Evolutionary conservation across 129 eudicot genomes (phyloP), one percentile per base, ranked within the genome.

Genomic region (Flaveria robusta): DNA sequence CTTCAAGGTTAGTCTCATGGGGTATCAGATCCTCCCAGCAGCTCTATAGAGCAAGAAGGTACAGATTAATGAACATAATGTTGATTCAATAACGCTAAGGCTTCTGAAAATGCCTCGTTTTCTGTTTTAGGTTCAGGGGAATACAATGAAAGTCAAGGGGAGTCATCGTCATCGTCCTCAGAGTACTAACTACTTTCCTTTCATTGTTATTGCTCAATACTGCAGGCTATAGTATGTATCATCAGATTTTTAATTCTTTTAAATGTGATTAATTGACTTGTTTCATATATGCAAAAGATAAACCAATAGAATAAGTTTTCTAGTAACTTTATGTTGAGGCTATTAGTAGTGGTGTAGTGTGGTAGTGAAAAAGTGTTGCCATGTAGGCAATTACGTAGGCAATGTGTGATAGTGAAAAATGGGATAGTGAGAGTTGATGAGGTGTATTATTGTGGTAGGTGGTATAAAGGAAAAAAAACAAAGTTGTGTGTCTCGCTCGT

Each of bases 151-250:
- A 66, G 29, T 78, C 81, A 71, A 79, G 79, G 77, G 83, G 71
- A 70, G 59, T 83, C 86, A 39, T 62, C 49, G 49, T 43, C 66
- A 27, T 71, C 91, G 56, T 77, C 86, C 16, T 81, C 83, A 34
- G 81, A 82, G 95, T 89, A 89, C 86, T 76, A 59, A 66, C 72
- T 79, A 42, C 83, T 80, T 74, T 73, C 78, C 81, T 77, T 78
- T 63, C 83, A 75, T 69, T 23, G 49, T 78, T 75, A 49, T 58
- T 77, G 65, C 16, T 69, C 64, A 39, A n/a, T 47, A 24, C 58
- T 66, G 29, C 74, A 77, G 70, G 56, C 58, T 73, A 42, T 66
- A 41, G 66, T 65, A 71, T 67, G 70, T 19, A 19, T 45, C 24
- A 15, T 16, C 39, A 56, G 41, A 68, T 27, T 62, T 49, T 47